Conservation (phyloP, 148 eudicot genomes). For the Amaranthus hypochondriacus region DNA sequence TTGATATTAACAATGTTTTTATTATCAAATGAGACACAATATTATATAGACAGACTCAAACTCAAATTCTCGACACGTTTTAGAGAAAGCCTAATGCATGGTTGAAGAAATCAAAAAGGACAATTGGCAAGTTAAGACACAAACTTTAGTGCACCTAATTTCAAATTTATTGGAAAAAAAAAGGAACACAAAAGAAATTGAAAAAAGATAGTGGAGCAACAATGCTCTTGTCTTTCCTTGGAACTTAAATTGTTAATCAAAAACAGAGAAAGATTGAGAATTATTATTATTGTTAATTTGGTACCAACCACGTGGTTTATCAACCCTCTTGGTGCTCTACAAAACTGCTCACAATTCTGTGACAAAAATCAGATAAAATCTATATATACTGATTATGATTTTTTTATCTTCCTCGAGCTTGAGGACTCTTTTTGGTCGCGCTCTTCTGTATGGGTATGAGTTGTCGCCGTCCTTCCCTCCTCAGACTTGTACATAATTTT, state of each 20-base stretch:
- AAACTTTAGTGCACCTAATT: constrained; percentile 18
- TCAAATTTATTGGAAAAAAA: neutral
- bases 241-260: constrained; percentile 26
- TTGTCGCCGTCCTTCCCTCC: too few species aligned
- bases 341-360: constrained; percentile 16
- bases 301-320: constrained; percentile 35
- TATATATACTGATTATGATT: too few species aligned
- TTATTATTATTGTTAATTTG: constrained; percentile 9
- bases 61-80: constrained; percentile 14
- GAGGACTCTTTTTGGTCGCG: too few species aligned
- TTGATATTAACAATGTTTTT: too few species aligned
- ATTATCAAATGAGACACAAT: too few species aligned
- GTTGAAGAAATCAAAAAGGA: constrained; percentile 20
- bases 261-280: neutral
- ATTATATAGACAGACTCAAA: too few species aligned
- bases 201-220: constrained; percentile 28
- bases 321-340: constrained; percentile 30
- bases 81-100: neutral
- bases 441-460: too few species aligned
- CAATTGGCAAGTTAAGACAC: constrained; percentile 28
- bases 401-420: too few species aligned
- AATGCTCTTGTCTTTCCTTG: constrained; percentile 36
- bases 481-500: too few species aligned
- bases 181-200: constrained; percentile 10
- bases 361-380: neutral